phyloP scores from a whole-genome alignment of 345 rosid genomes.

The Eucalyptus paniculata region DNA sequence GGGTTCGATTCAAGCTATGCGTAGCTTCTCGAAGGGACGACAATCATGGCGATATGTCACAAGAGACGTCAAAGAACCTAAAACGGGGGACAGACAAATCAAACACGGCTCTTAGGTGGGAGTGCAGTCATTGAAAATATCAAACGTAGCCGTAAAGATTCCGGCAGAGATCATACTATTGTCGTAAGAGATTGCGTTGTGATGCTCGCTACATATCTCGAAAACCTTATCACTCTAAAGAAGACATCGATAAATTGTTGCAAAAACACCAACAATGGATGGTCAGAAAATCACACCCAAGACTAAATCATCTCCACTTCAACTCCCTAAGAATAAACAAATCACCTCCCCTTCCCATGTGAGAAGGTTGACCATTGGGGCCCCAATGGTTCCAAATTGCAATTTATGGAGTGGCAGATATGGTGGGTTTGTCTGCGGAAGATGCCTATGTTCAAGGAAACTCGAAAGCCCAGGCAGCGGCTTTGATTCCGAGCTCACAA shows the following conservation, averaged over 20 bases:
- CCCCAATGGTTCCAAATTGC: not conserved
- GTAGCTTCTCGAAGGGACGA: not conserved
- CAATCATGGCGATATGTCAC: not conserved
- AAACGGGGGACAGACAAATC: not conserved
- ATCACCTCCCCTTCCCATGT: too few relatives aligned
- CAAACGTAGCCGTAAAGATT: not conserved
- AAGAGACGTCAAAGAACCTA: not conserved
- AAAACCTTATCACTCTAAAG: not conserved
- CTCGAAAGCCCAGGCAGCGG: not conserved
- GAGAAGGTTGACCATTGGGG: too few relatives aligned
- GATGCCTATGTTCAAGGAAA: not conserved
- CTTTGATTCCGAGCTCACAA: not conserved
- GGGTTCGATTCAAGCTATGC: not conserved
- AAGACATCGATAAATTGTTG: not conserved
- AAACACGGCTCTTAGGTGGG: not conserved
- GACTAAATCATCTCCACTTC: accelerated
- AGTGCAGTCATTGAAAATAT: not conserved
- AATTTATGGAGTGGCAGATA: not conserved
- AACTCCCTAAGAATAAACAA: accelerated
- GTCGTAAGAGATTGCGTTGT: not conserved
- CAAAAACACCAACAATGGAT: too few relatives aligned
- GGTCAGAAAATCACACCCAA: accelerated
- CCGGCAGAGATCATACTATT: not conserved
- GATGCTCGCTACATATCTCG: not conserved
- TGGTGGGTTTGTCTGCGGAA: not conserved